Evolutionary conservation across 495 filamentous ascomycete species (phyloP).

Genomic region (Aspergillus ostianus): DNA sequence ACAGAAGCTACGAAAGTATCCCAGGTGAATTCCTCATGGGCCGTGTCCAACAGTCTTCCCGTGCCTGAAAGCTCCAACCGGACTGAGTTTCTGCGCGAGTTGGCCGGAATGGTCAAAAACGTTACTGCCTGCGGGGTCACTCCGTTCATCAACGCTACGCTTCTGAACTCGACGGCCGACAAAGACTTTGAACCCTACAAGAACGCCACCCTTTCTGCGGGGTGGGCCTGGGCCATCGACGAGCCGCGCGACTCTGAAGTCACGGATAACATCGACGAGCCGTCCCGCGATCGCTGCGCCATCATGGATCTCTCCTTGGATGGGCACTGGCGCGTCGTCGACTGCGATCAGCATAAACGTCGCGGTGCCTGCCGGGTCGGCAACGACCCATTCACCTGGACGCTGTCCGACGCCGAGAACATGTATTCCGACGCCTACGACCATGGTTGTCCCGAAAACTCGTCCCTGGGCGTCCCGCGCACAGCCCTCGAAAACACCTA

Average conservation of each 20-base stretch:
- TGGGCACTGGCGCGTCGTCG: constrained; percentile 55
- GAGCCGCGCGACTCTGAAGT: constrained; percentile 48
- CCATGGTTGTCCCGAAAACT: constrained; percentile 39
- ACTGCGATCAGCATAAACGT: constrained; percentile 47
- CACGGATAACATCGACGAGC: constrained; percentile 19
- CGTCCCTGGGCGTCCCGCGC: constrained; percentile 51
- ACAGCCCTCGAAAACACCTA: constrained; percentile 63
- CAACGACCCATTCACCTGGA: constrained; percentile 54
- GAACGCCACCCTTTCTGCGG: constrained; percentile 45
- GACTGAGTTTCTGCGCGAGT: constrained; percentile 30
- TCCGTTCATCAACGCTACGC: constrained; percentile 53
- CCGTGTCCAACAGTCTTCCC: constrained; percentile 32
- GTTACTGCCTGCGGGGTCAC: constrained; percentile 59
- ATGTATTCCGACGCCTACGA: constrained; percentile 34
- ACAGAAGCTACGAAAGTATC: constrained; percentile 35
- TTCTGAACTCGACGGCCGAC: constrained; percentile 53
- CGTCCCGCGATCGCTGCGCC: constrained; percentile 49
- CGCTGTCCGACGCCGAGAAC: constrained; percentile 36
- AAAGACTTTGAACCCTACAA: constrained; percentile 44
- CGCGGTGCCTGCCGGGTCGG: constrained; percentile 54
- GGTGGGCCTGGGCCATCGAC: constrained; percentile 60
- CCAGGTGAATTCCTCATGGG: constrained; percentile 58
- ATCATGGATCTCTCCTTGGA: constrained; percentile 40
- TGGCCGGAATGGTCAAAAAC: constrained; percentile 35
- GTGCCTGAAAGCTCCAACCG: constrained; percentile 28